A percentile compares a stretch with the other conserved stretches of the same genome.
Evolutionary conservation across 805 yeast species (phyloP).

Genomic region (Lachancea thermotolerans): DNA sequence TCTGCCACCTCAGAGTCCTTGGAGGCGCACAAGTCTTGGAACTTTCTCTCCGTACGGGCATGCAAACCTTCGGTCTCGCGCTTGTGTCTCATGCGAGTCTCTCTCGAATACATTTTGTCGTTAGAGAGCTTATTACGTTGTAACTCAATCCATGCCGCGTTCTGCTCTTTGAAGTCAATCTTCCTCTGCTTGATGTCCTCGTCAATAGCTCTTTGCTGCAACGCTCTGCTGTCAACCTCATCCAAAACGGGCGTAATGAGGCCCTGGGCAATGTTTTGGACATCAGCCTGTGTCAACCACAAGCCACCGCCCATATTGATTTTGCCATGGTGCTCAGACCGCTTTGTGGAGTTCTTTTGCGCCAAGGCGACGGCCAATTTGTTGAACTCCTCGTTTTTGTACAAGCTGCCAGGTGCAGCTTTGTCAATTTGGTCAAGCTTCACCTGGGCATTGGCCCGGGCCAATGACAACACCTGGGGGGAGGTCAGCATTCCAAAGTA

Average conservation of each 20-base stretch:
- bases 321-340: slow-evolving; percentile 38
- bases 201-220: slow-evolving; percentile 56
- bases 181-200: slow-evolving; percentile 34
- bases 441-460: slow-evolving; percentile 46
- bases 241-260: slow-evolving; percentile 77
- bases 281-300: slow-evolving; percentile 64
- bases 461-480: slow-evolving; percentile 41
- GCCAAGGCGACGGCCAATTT: slow-evolving; percentile 74
- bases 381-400: slow-evolving; percentile 49
- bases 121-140: slow-evolving; percentile 36
- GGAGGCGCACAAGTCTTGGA: slow-evolving; percentile 23
- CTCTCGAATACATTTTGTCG: slow-evolving; percentile 34
- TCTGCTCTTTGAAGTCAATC: slow-evolving; percentile 34
- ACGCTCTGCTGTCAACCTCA: slow-evolving; percentile 66
- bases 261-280: slow-evolving; percentile 70
- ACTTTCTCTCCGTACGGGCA: slow-evolving; percentile 34
- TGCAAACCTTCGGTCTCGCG: slow-evolving; percentile 41
- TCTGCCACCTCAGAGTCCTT: slow-evolving; percentile 35
- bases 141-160: slow-evolving; percentile 37
- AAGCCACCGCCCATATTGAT: slow-evolving; percentile 86
- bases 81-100: slow-evolving; percentile 42
- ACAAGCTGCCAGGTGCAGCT: slow-evolving; percentile 31
- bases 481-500: slow-evolving; percentile 28
- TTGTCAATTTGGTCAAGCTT: slow-evolving; percentile 37
- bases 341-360: slow-evolving; percentile 54